Percentiles rank a stretch among this genome's conserved stretches.
These are phyloP conservation scores for Blastobotrys muscicola DNA, from an alignment of 805 yeast genomes.

Conservation along the genomic window DNA sequence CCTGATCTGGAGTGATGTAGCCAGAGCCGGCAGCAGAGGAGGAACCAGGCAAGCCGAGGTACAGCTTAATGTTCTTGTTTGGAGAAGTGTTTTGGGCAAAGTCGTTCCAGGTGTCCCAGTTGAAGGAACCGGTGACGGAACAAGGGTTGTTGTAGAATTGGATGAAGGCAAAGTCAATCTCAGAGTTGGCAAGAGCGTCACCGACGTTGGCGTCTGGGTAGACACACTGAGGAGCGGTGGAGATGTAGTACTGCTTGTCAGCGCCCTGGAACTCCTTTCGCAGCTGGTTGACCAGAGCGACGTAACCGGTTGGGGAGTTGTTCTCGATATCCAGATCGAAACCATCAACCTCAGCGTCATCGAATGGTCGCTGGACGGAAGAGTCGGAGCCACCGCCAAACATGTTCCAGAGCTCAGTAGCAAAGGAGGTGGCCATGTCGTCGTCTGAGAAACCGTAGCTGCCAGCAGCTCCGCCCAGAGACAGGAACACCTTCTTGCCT, in stretches of 20 bases:
- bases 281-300: conserved; percentile 45
- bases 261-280: conserved; percentile 35
- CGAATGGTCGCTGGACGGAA: conserved; percentile 45
- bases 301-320: conserved; percentile 53
- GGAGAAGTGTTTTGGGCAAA: conserved; percentile 52
- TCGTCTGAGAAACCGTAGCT: conserved; percentile 44
- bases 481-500: conserved; percentile 72
- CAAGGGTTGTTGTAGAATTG: conserved; percentile 89
- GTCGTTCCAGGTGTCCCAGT: conserved; percentile 63
- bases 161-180: conserved; percentile 71
- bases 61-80: conserved; percentile 60
- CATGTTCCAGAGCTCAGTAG: conserved; percentile 41
- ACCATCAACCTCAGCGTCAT: conserved; percentile 70
- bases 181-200: conserved; percentile 54
- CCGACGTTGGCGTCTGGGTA: conserved; percentile 70
- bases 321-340: conserved; percentile 69
- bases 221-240: conserved; percentile 91
- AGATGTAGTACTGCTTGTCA: conserved; percentile 56
- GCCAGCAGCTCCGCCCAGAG: conserved; percentile 68
- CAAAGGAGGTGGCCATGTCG: conserved; percentile 49
- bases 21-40: conserved; percentile 47
- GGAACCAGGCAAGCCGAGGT: conserved; percentile 66
- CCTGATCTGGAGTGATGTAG: conserved; percentile 34
- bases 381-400: conserved; percentile 44
- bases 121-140: conserved; percentile 41